These are phyloP conservation scores for Ogataea nonfermentans DNA, from an alignment of 805 yeast species.

Conservation along the genomic window DNA sequence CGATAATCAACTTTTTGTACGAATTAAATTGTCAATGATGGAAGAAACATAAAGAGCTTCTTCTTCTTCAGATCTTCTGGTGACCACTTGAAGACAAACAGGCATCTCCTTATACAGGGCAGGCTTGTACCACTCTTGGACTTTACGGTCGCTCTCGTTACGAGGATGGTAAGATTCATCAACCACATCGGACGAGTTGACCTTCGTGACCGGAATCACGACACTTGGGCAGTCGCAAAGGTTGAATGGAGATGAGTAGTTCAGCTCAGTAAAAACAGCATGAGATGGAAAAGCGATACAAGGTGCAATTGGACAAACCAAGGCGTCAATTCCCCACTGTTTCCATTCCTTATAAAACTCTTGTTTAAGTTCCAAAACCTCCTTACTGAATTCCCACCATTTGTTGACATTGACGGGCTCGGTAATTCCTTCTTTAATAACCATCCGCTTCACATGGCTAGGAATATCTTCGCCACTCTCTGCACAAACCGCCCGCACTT, in stretches of 20 bases:
- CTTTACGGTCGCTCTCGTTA: conserved; percentile 43
- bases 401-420: conserved; percentile 21
- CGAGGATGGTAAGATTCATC: conserved; percentile 31
- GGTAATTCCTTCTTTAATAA: neutral
- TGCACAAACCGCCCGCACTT: conserved; percentile 19
- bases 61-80: conserved; percentile 61
- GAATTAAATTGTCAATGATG: conserved; percentile 2
- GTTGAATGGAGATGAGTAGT: conserved; percentile 55
- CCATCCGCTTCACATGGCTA: conserved; percentile 7
- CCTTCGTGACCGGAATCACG: conserved; percentile 56
- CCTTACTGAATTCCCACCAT: conserved; percentile 41
- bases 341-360: conserved; percentile 36
- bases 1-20: too few relatives aligned
- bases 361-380: conserved; percentile 34
- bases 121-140: conserved; percentile 44
- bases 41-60: conserved; percentile 35
- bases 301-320: conserved; percentile 42
- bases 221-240: conserved; percentile 49
- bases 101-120: conserved; percentile 57
- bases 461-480: conserved; percentile 26
- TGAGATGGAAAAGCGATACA: conserved; percentile 37
- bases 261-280: conserved; percentile 24
- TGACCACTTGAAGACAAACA: conserved; percentile 62
- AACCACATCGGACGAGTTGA: conserved; percentile 42
- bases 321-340: conserved; percentile 5